Evolutionary conservation across 1,284 basidiomycete genomes (phyloP), one percentile per base, ranked within the genome.

Genomic region (Testicularia cyperi): DNA sequence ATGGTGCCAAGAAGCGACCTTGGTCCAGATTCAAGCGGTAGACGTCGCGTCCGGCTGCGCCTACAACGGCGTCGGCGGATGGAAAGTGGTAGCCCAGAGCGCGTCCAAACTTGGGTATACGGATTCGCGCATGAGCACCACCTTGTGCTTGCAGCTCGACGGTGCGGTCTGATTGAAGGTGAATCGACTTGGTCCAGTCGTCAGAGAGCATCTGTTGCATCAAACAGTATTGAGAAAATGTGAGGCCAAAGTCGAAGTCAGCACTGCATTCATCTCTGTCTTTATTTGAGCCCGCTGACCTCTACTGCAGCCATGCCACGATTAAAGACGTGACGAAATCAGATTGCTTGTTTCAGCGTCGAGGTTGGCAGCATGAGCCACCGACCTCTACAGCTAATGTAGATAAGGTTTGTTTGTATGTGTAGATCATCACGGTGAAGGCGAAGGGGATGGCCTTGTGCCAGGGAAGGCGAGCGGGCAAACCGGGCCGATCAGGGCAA

Each of bases 151-250:
- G 95, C 4, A 99, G 81, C 74, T 92, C 90, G 39, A 98, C 78
- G 6, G 90, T 89, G n/a, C 95, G 86, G 79, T 98, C 92, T 37
- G 87, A 86, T 82, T 98, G 95, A 1, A 99, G 83, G 74, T 95
- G 92, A 48, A 97, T 82, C n/a, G 88, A 88, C 78, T 99, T 98
- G 14, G 94, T 98, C 95, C 95, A 99, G 80, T 99, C 95, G 74
- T 91, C 87, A 1, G 92, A 96, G 9, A 99, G 82, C 72, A 92
- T 87, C 92, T 95, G 77, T 10, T 14, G 13, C 12, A 19, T 21
- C 20, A 31, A 5, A 5, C n/a, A 14, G 25, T 8, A n/a, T n/a
- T n/a, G n/a, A n/a, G n/a, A n/a, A n/a, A n/a, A n/a, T n/a, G n/a
- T n/a, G n/a, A n/a, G n/a, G n/a, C n/a, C n/a, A n/a, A n/a, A n/a